Evolutionary conservation across 2,329 filamentous ascomycete species (phyloP), one percentile per base, ranked within the genome.

Genomic region (Diaporthe citriasiana): DNA sequence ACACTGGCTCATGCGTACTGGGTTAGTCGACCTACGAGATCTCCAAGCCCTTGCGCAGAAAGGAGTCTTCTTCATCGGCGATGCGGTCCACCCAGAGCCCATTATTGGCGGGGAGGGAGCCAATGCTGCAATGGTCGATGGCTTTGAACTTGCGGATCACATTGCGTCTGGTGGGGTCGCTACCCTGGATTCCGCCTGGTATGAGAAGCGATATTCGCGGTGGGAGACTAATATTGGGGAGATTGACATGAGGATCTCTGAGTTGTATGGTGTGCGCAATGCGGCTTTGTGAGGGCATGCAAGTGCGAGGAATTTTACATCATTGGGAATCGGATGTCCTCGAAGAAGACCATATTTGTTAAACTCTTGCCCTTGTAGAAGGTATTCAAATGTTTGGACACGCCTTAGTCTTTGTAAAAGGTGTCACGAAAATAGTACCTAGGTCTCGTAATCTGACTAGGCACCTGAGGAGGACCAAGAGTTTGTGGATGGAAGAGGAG

Each of bases 41-140:
- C 55, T 57, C 10, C 30, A 38, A 38, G 55, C 55, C 19, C 3
- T 22, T 30, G 30, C 30, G 19, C 30, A 57, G 38, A 57, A 38
- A 8, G 55, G 55, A 1, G 8, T 57, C 9, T 57, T 57, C 55
- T 38, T 57, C 30, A 57, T 57, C 30, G 55, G 55, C 55, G 55
- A 57, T n/a, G 55, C 55, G 33, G 10, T 57, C 10, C 55, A 57
- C 19, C 30, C 30, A 9, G 55, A 57, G 55, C 55, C 55, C 19
- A 57, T 57, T 22, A 19, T 57, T 10, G 55, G 55, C 8, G 30
- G 55, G 3, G 19, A 57, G 33, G 55, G 55, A 6, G 30, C 30
- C 30, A 57, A 57, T 57, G 30, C 55, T 57, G 33, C 30, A 33
- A 38, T 57, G 8, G 19, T 57, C n/a, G 55, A 57, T n/a, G 55